Evolutionary conservation across 768 basidiomycete genomes (phyloP), one percentile per base, ranked within the genome.

Genomic region (Russula griseocarnosa): DNA sequence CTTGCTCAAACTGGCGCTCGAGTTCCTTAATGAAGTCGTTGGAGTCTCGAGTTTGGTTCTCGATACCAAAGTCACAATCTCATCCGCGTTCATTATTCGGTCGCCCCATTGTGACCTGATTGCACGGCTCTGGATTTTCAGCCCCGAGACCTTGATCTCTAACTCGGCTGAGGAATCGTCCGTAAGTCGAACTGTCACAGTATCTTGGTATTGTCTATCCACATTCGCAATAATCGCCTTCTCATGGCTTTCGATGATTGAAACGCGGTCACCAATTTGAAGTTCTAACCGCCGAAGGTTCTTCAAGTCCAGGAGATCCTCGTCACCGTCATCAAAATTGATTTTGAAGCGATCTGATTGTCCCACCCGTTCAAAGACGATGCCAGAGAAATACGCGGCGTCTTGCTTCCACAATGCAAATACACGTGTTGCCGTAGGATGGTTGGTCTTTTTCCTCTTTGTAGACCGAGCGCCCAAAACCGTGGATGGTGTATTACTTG

Each of bases 391-490:
- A 74, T 79, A 92, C 67, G 79, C 79, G 4, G 79, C 80, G 55
- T 84, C 83, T 51, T 75, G 73, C 65, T 77, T 82, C 88, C 87
- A 90, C 13, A 86, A 70, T 10, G 86, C 88, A 68, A 88, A 85
- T n/a, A 91, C 86, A 6, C 83, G 82, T 14, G 85, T 86, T 24
- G 81, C 76, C 7, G 59, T 24, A 22, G 61, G 42, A 22, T 70
- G 67, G 7, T 71, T 67, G 11, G 50, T 55, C 16, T 71, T 72
- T 32, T 34, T 46, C 36, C 67, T 66, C 62, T 72, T 73, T 5
- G 61, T 34, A 6, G 69, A 40, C 2, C 69, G 63, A 44, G 26
- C 36, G 16, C 26, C 53, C n/a, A 66, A 67, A 49, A 47, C 68
- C 38, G 53, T 54, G 69, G 70, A 34, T 70, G 70, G 56, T 64